These are phyloP conservation scores for Diaporthe velutina DNA, from an alignment of 2,329 filamentous ascomycete species.

Conservation along the genomic window DNA sequence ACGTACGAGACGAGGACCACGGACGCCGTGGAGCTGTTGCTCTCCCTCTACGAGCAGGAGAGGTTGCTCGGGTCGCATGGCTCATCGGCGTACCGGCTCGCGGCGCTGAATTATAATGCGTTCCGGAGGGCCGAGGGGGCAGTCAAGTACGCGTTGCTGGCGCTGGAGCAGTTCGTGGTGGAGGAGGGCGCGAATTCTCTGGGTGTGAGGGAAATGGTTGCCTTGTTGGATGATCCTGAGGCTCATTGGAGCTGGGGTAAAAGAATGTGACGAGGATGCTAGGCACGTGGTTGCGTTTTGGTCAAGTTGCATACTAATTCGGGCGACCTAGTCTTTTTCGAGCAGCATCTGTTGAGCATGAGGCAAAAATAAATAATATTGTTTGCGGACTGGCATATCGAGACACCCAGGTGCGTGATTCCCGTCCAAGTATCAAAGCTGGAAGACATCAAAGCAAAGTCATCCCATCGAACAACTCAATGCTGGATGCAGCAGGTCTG, in stretches of 20 bases:
- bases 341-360: no score
- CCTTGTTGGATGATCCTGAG: slow-evolving; percentile 47
- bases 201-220: slow-evolving; percentile 51
- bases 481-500: no score
- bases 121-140: slow-evolving; percentile 48
- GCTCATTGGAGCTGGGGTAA: slow-evolving; percentile 36
- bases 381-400: no score
- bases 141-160: slow-evolving; percentile 49
- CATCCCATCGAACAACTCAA: no score
- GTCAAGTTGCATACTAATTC: no score
- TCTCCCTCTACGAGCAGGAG: slow-evolving; percentile 51
- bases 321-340: no score
- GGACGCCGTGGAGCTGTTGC: slow-evolving; percentile 48
- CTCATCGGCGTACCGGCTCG: slow-evolving; percentile 53
- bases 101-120: slow-evolving; percentile 54
- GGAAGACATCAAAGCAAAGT: no score
- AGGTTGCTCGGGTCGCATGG: slow-evolving; percentile 53
- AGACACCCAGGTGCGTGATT: no score
- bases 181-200: slow-evolving; percentile 52
- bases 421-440: no score
- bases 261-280: not conserved
- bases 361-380: no score
- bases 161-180: slow-evolving; percentile 49
- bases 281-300: no score
- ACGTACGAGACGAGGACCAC: slow-evolving; percentile 40